A percentile compares a stretch with the other conserved stretches of the same genome.
Conservation (phyloP, 345 rosid genomes). For the Pistacia vera region DNA sequence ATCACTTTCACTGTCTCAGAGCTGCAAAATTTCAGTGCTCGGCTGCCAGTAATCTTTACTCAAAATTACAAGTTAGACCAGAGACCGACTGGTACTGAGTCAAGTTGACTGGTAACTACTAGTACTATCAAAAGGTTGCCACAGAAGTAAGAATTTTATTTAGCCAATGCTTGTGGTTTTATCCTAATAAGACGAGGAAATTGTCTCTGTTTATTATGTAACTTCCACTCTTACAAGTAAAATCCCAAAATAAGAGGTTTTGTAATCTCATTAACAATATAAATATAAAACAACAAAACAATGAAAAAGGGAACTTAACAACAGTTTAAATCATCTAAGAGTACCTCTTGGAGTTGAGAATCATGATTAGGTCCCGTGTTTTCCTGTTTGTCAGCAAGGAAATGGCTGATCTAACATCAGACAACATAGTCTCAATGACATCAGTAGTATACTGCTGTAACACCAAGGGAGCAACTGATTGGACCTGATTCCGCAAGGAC, state of each 20-base stretch:
- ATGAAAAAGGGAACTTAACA: constrained; percentile 10
- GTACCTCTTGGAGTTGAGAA: constrained; percentile 94
- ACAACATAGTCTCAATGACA: constrained; percentile 70
- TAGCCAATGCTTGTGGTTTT: neutral
- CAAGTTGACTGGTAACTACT: no score
- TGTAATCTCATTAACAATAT: neutral
- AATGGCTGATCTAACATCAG: constrained; percentile 62
- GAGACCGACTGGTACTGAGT: no score
- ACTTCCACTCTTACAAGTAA: neutral
- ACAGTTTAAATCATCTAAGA: constrained; percentile 9
- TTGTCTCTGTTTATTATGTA: neutral
- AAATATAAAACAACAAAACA: neutral
- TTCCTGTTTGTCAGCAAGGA: constrained; percentile 81
- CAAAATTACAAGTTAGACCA: no score
- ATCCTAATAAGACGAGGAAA: constrained; percentile 5
- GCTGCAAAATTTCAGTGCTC: no score
- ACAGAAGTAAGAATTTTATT: neutral
- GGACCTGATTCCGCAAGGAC: constrained; percentile 92
- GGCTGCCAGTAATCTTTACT: no score
- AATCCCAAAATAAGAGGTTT: neutral
- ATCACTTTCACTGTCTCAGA: no score
- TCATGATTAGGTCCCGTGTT: constrained; percentile 84
- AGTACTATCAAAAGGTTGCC: neutral
- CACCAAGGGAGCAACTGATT: constrained; percentile 87
- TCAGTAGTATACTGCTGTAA: constrained; percentile 87